Evolutionary conservation across 169 alveolate genomes (phyloP).

Genomic region (Blepharisma undulans): DNA sequence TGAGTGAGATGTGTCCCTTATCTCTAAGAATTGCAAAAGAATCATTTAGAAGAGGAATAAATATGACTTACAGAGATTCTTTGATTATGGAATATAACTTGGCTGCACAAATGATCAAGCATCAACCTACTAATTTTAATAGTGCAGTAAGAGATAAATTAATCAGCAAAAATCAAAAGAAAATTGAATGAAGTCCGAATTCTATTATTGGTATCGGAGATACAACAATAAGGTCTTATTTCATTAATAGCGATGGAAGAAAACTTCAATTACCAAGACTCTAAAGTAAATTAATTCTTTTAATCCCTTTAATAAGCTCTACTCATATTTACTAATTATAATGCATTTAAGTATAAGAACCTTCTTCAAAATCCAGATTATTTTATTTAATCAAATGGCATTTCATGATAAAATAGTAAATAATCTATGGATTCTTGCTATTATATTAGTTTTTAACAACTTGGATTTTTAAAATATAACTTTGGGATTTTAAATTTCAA

Average conservation of each 20-base stretch:
- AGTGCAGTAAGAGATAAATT: background rate
- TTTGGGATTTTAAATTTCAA: too few relatives aligned
- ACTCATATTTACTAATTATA: too few relatives aligned
- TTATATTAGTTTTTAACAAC: too few relatives aligned
- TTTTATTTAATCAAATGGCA: too few relatives aligned
- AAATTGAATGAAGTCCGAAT: background rate
- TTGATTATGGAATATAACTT: conserved; percentile 22
- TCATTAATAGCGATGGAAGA: background rate
- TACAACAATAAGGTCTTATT: background rate
- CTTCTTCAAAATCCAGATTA: too few relatives aligned
- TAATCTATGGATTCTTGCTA: too few relatives aligned
- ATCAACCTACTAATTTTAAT: background rate
- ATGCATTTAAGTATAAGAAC: too few relatives aligned
- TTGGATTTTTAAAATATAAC: too few relatives aligned
- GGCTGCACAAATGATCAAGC: background rate
- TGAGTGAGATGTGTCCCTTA: conserved; percentile 58
- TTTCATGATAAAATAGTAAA: too few relatives aligned
- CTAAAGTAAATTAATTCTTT: background rate
- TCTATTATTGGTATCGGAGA: background rate
- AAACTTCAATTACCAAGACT: background rate
- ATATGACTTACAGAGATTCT: background rate
- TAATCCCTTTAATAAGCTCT: too few relatives aligned
- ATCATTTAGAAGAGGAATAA: conserved; percentile 63
- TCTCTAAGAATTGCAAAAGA: conserved; percentile 68
- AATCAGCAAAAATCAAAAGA: background rate